Percentiles rank a stretch among this genome's conserved stretches.
Evolutionary conservation across 441 rosid species (phyloP).

Genomic region (Arabidopsis lyrata): DNA sequence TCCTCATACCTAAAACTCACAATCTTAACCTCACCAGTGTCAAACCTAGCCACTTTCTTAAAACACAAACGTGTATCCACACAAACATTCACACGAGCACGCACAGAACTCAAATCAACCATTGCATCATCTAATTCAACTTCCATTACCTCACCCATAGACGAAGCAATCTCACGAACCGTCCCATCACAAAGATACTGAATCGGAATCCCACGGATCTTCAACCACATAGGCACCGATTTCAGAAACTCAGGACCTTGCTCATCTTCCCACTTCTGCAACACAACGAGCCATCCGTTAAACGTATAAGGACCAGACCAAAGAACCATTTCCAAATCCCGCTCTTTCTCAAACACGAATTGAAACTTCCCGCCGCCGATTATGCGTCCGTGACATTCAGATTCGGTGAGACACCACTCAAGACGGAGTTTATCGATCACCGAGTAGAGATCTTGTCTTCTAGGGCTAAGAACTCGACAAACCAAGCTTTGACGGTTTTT

Average conservation of each 20-base stretch:
- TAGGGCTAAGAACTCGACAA: conserved; percentile 8
- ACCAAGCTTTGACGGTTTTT: conserved; percentile 10
- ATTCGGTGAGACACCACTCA: background rate
- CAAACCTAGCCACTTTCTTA: conserved; percentile 33
- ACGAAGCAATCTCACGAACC: conserved; percentile 26
- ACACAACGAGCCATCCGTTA: conserved; percentile 21
- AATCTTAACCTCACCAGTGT: conserved; percentile 3
- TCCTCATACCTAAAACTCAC: conserved; percentile 25
- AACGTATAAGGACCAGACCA: conserved; percentile 14
- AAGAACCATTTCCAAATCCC: conserved; percentile 19
- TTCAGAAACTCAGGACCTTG: conserved; percentile 5
- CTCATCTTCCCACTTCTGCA: conserved; percentile 21
- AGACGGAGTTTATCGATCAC: background rate
- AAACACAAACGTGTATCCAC: conserved; percentile 11
- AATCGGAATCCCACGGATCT: conserved; percentile 23
- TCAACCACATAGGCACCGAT: conserved; percentile 19
- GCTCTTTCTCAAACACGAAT: conserved; percentile 12
- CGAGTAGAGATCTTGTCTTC: conserved; percentile 6
- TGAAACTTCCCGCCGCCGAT: conserved; percentile 24
- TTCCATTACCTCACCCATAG: conserved; percentile 25
- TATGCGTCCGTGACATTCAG: conserved; percentile 5
- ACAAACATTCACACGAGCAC: conserved; percentile 19
- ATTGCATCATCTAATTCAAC: background rate
- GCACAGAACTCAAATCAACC: conserved; percentile 4
- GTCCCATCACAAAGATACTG: conserved; percentile 13